These are phyloP conservation scores for Goffeauzyma gilvescens DNA, from an alignment of 768 basidiomycete genomes.

Conservation along the genomic window DNA sequence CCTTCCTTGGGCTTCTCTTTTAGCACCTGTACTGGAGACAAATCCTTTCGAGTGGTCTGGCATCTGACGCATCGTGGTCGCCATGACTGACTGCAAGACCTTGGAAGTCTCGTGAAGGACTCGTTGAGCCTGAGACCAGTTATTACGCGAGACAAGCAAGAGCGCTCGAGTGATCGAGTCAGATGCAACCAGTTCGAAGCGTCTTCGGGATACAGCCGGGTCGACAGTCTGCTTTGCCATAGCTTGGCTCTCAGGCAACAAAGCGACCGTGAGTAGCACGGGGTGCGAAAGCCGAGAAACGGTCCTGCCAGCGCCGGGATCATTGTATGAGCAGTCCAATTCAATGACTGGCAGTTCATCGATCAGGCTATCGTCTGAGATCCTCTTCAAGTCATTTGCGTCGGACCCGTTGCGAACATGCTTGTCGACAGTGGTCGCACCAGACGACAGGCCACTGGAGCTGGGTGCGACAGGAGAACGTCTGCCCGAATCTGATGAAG, in stretches of 20 bases:
- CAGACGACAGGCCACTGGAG: too few species aligned
- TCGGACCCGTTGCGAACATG: slow-evolving; percentile 41
- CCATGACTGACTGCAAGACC: slow-evolving; percentile 75
- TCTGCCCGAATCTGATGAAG: not conserved
- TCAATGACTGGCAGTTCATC: slow-evolving; percentile 94
- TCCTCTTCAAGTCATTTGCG: slow-evolving; percentile 42
- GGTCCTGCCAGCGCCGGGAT: slow-evolving; percentile 64
- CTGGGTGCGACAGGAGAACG: not conserved
- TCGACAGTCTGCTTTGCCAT: slow-evolving; percentile 41
- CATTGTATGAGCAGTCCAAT: slow-evolving; percentile 86
- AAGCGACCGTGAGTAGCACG: slow-evolving; percentile 78
- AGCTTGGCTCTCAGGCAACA: slow-evolving; percentile 38
- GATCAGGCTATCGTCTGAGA: slow-evolving; percentile 79
- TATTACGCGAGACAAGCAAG: slow-evolving; percentile 76
- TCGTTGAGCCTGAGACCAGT: slow-evolving; percentile 73
- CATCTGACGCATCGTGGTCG: slow-evolving; percentile 57
- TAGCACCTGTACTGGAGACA: slow-evolving; percentile 41
- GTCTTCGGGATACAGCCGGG: slow-evolving; percentile 70
- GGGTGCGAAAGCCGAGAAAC: slow-evolving; percentile 80
- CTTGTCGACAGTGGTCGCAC: not conserved
- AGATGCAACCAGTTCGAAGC: slow-evolving; percentile 89
- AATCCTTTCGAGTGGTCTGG: slow-evolving; percentile 26
- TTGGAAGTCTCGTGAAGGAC: slow-evolving; percentile 60
- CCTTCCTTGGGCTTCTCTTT: slow-evolving; percentile 57
- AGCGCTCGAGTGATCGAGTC: slow-evolving; percentile 95